phyloP scores from a whole-genome alignment of 2,329 filamentous ascomycete species.

The Monilinia aucupariae region DNA sequence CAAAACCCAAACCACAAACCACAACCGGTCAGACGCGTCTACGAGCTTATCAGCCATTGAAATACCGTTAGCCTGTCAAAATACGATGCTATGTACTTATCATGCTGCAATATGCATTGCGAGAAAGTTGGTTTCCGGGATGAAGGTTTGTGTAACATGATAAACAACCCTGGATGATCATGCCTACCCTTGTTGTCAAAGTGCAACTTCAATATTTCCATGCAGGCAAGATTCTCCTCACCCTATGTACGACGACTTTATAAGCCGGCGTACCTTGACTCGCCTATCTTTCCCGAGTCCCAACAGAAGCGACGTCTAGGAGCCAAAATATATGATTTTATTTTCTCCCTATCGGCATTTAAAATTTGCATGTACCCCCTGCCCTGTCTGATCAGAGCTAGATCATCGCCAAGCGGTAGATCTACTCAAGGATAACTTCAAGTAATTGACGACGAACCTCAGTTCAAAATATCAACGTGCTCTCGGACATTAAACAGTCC shows the following conservation, averaged over 20 bases:
- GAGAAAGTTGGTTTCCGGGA: neutral
- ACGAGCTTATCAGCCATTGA: neutral
- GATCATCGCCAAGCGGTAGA: slow-evolving; percentile 14
- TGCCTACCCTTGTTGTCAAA: slow-evolving; percentile 7
- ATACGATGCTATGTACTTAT: neutral
- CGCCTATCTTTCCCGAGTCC: neutral
- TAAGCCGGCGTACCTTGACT: neutral
- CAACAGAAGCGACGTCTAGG: slow-evolving; percentile 6
- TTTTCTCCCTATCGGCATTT: slow-evolving; percentile 1
- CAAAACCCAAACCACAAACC: neutral
- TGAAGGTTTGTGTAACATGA: neutral
- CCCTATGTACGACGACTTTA: neutral
- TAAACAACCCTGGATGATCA: slow-evolving; percentile 6
- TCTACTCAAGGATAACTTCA: slow-evolving; percentile 4
- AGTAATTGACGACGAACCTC: neutral
- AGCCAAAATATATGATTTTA: neutral
- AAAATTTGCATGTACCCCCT: neutral
- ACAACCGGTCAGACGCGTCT: neutral
- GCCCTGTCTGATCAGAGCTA: neutral
- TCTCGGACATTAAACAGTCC: neutral
- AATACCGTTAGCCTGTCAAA: neutral
- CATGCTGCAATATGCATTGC: neutral
- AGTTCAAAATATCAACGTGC: neutral
- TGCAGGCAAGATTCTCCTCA: neutral
- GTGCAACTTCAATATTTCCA: slow-evolving; percentile 4